Percentiles rank a stretch among this genome's conserved stretches.
These are phyloP conservation scores for Ganoderma lingzhi DNA, from an alignment of 1,284 basidiomycete genomes.

Conservation along the genomic window DNA sequence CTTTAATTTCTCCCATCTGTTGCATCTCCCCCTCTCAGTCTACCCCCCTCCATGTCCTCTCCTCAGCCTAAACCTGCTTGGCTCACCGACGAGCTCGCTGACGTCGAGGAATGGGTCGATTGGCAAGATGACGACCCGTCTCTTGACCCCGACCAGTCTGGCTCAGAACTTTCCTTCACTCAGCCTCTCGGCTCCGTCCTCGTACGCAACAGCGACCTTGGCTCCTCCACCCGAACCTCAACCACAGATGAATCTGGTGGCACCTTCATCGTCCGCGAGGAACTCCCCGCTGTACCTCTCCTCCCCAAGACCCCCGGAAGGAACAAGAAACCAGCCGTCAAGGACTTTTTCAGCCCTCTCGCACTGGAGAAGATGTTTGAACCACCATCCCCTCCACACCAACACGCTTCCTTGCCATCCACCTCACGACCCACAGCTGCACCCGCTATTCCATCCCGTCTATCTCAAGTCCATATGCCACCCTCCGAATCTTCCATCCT, in stretches of 20 bases:
- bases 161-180: conserved; percentile 67
- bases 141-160: conserved; percentile 43
- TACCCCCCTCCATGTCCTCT: conserved; percentile 20
- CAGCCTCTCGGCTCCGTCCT: conserved; percentile 60
- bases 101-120: conserved; percentile 46
- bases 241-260: conserved; percentile 52
- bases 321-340: conserved; percentile 68
- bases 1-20: not conserved
- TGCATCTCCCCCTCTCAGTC: not conserved
- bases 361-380: conserved; percentile 91
- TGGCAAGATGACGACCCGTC: conserved; percentile 51
- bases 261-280: conserved; percentile 85
- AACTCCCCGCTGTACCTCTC: conserved; percentile 61
- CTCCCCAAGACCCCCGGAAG: conserved; percentile 70
- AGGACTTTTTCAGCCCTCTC: conserved; percentile 87
- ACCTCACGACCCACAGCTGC: conserved; percentile 34
- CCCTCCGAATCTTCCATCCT: conserved; percentile 19
- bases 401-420: conserved; percentile 34
- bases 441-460: conserved; percentile 46
- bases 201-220: conserved; percentile 53
- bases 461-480: conserved; percentile 43
- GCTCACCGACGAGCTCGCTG: conserved; percentile 62
- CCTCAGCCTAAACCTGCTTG: conserved; percentile 49
- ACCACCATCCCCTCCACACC: conserved; percentile 78
- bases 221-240: conserved; percentile 37